These are phyloP conservation scores for Coemansia sp. DNA, from an alignment of 192 early-diverging fungal species.

Conservation along the genomic window DNA sequence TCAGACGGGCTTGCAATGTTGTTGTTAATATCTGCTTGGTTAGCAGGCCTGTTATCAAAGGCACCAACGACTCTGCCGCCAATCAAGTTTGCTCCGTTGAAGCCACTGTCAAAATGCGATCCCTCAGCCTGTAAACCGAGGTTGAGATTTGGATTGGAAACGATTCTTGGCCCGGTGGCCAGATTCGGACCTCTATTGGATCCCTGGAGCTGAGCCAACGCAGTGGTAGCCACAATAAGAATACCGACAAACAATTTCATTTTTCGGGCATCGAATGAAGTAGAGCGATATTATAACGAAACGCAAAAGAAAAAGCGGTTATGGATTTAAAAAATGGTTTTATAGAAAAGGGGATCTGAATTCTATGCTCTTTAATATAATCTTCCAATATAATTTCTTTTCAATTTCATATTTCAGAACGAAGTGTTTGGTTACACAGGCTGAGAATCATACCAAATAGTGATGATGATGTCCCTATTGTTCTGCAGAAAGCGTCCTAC, in stretches of 20 bases:
- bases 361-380: too few species aligned
- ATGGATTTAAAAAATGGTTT: too few species aligned
- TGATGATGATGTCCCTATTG: too few species aligned
- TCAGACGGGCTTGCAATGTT: conserved; percentile 39
- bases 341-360: too few species aligned
- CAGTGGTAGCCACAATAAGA: conserved; percentile 23
- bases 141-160: conserved; percentile 32
- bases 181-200: conserved; percentile 14
- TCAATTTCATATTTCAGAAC: too few species aligned
- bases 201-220: conserved; percentile 30
- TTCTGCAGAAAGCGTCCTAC: too few species aligned
- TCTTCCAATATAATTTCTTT: too few species aligned
- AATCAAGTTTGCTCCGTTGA: conserved; percentile 22
- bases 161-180: conserved; percentile 15
- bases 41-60: conserved; percentile 19
- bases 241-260: conserved; percentile 35
- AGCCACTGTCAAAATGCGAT: conserved; percentile 17
- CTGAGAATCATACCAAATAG: too few species aligned
- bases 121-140: conserved; percentile 22
- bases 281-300: background rate
- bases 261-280: background rate
- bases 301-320: too few species aligned
- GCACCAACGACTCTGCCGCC: conserved; percentile 12
- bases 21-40: conserved; percentile 30
- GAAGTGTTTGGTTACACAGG: too few species aligned